Base-by-base conservation (phyloP, 805 yeast genomes). In the Kodamaea sagamina region DNA sequence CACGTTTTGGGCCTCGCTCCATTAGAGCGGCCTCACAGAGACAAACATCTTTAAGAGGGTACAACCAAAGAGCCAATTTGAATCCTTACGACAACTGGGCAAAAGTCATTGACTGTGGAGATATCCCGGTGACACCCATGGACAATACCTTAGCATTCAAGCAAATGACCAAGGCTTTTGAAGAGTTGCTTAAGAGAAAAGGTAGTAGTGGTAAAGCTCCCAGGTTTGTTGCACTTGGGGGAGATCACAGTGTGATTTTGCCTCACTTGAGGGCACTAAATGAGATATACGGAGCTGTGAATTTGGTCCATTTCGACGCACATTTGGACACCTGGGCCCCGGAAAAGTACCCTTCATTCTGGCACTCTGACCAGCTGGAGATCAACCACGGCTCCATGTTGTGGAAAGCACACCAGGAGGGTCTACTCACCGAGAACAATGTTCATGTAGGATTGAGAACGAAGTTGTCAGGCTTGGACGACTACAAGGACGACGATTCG, bases 361-460 rank as follows among this genome's bases (percentile, higher is more conserved):
- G 84, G 84, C 71, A 68, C 52, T 68, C 79, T n/a, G 73, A 74
- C 27, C 76, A 74, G 52, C 67, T 77, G 32, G 79, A 81, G 39
- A 75, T 84, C 61, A 87, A 86, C 32, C 95, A 87, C 57, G 95
- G 95, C 4, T 82, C 93, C 5, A 85, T 87, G 90, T 71, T 87
- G 28, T 86, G 93, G 93, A 75, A 82, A 73, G 92, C 92, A 5
- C 62, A 65, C 42, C 71, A 82, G 45, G 95, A 87, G 57, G 89
- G 86, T 0, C 66, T 85, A 41, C 61, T 84, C 24, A 67, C 79
- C 24, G 67, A 69, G 38, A 63, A 76, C 39, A 84, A 86, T 54
- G 71, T 84, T 32, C 95, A 87, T 57, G 84, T 86, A 17, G 95
- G 95, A 0, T 63, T 86, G 36, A 75, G 95, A 53, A 84, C 95